Conservation (phyloP, 192 early-diverging fungal species). For the Dispira parvispora region DNA sequence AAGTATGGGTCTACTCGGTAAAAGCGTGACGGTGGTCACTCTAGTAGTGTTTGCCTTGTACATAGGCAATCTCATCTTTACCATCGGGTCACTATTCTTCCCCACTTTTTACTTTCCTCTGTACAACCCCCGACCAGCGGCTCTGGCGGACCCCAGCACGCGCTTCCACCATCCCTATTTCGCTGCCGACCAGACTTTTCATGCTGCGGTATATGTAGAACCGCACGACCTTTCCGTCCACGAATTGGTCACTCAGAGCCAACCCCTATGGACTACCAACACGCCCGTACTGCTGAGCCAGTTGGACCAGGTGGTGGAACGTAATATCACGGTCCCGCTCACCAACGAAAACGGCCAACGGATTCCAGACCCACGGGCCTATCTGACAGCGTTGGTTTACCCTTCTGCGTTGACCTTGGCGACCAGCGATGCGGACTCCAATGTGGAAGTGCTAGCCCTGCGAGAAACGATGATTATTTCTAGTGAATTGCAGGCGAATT, state of each 20-base stretch:
- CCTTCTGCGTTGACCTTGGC: background rate
- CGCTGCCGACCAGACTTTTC: constrained; percentile 4
- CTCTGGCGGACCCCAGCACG: background rate
- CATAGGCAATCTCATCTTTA: constrained; percentile 10
- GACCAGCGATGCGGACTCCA: background rate
- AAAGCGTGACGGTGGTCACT: constrained; percentile 9
- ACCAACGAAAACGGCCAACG: background rate
- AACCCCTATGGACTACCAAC: background rate
- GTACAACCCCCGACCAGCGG: constrained; percentile 8
- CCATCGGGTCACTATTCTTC: constrained; percentile 10
- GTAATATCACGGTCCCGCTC: background rate
- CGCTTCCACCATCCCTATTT: constrained; percentile 9
- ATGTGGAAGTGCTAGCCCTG: background rate
- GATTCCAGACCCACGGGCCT: too few species aligned
- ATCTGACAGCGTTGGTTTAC: background rate
- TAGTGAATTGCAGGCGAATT: too few species aligned
- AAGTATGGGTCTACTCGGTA: constrained; percentile 13
- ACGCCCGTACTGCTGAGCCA: background rate
- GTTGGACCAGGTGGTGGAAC: background rate
- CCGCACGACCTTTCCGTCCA: background rate
- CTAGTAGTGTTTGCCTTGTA: constrained; percentile 11
- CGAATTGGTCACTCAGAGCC: background rate
- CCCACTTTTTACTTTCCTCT: constrained; percentile 12
- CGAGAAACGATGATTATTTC: background rate
- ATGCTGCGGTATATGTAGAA: constrained; percentile 5